Evolutionary conservation across 1,139 yeast species (phyloP).

Genomic region (Starmera stellimalicola): DNA sequence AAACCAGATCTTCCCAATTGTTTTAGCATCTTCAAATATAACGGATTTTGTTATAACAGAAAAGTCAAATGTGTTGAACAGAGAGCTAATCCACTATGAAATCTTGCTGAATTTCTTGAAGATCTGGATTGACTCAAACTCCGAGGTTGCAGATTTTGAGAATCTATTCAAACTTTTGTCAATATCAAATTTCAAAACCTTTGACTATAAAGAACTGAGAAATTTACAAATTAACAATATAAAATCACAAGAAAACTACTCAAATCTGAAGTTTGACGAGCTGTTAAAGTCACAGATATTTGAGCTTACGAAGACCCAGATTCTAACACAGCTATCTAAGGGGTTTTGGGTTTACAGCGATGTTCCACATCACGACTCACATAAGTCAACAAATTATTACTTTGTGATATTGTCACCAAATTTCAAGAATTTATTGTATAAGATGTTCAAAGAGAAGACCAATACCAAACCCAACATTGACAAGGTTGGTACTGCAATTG

Average conservation of each 20-base stretch:
- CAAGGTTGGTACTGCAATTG: conserved; percentile 29
- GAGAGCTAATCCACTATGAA: conserved; percentile 47
- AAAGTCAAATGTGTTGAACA: conserved; percentile 15
- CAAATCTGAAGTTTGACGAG: conserved; percentile 32
- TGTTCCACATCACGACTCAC: conserved; percentile 29
- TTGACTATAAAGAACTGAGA: conserved; percentile 44
- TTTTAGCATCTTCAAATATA: conserved; percentile 11
- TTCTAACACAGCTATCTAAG: conserved; percentile 59
- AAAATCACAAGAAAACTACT: conserved; percentile 27
- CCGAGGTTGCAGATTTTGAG: conserved; percentile 42
- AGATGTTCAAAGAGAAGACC: conserved; percentile 44
- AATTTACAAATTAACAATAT: conserved; percentile 41
- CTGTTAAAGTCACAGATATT: conserved; percentile 50
- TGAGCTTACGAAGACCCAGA: conserved; percentile 72
- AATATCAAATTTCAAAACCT: conserved; percentile 33
- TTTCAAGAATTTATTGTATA: conserved; percentile 50
- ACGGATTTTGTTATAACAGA: conserved; percentile 8
- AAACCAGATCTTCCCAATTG: conserved; percentile 14
- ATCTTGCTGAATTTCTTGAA: conserved; percentile 49
- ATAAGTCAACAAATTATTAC: conserved; percentile 28
- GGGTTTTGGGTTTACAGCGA: conserved; percentile 84
- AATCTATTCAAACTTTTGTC: conserved; percentile 37
- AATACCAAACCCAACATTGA: conserved; percentile 49
- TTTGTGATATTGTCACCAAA: conserved; percentile 68
- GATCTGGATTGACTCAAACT: conserved; percentile 62